Percentiles rank a stretch among this genome's conserved stretches.
phyloP scores from a whole-genome alignment of 352 stramenopile species.

The Elongisporangium prolatum region DNA sequence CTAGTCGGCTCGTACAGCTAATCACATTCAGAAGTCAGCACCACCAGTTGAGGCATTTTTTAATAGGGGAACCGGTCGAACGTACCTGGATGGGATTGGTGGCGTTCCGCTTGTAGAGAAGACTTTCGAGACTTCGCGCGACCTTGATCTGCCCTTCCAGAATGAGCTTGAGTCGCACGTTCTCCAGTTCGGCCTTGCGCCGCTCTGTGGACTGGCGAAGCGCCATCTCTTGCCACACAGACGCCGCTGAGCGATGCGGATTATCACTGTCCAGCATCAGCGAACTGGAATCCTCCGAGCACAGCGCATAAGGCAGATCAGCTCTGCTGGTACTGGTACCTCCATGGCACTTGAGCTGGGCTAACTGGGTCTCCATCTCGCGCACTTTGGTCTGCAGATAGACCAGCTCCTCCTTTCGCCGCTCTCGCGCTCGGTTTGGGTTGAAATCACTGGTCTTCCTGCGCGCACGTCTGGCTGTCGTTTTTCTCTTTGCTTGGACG shows the following conservation, averaged over 20 bases:
- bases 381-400: constrained; percentile 23
- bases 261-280: not conserved
- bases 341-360: constrained; percentile 4
- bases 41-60: not conserved
- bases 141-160: constrained; percentile 48
- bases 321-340: not conserved
- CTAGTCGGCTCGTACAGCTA: not conserved
- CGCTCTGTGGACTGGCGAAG: constrained; percentile 27
- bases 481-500: not conserved
- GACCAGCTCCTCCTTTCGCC: constrained; percentile 28
- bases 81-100: not conserved
- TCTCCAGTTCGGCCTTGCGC: constrained; percentile 37
- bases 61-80: too few species aligned
- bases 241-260: not conserved
- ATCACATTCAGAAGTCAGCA: not conserved
- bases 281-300: not conserved
- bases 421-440: constrained; percentile 23
- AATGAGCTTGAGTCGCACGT: constrained; percentile 38
- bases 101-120: constrained; percentile 23
- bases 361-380: constrained; percentile 25
- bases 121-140: constrained; percentile 32
- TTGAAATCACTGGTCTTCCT: constrained; percentile 7
- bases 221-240: constrained; percentile 42
- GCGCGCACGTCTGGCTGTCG: not conserved
- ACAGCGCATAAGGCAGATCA: not conserved